Conservation (phyloP, 495 filamentous ascomycete species). For the Neurospora sp. region DNA sequence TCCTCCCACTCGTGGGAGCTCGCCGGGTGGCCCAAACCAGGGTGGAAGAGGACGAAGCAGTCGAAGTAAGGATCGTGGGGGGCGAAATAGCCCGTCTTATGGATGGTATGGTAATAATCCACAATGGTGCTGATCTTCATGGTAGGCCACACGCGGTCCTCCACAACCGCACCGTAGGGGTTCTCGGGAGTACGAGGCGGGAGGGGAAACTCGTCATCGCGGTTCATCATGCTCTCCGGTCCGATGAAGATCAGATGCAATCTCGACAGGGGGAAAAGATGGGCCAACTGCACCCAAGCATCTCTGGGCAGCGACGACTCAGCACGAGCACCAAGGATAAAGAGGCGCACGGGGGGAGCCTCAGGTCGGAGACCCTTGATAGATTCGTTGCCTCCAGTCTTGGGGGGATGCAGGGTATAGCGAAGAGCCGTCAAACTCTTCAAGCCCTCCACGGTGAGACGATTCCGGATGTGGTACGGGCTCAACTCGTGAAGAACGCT, state of each 20-base stretch:
- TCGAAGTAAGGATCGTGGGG: conserved; percentile 98
- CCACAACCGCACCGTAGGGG: conserved; percentile 85
- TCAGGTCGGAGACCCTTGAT: conserved; percentile 72
- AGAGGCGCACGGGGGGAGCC: conserved; percentile 81
- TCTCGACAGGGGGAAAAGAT: conserved; percentile 74
- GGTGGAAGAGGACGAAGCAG: conserved; percentile 91
- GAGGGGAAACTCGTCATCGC: conserved; percentile 81
- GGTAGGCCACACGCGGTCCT: conserved; percentile 70
- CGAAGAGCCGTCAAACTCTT: conserved; percentile 85
- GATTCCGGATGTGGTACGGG: conserved; percentile 71
- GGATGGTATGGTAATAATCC: conserved; percentile 96
- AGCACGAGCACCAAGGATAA: conserved; percentile 89
- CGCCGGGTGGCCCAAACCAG: conserved; percentile 87
- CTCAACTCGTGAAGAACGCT: conserved; percentile 90
- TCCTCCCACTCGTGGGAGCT: conserved; percentile 88
- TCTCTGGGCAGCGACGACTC: conserved; percentile 92
- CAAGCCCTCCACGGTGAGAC: conserved; percentile 77
- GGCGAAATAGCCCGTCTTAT: conserved; percentile 76
- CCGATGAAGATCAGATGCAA: conserved; percentile 92
- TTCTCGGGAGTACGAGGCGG: conserved; percentile 74
- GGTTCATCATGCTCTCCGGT: conserved; percentile 86
- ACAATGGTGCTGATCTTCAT: conserved; percentile 97
- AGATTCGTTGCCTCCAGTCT: conserved; percentile 58
- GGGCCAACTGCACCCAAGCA: conserved; percentile 82
- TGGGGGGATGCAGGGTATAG: conserved; percentile 85